Evolutionary conservation across 805 yeast genomes (phyloP), one percentile per base, ranked within the genome.

Genomic region (Candida easanensis): DNA sequence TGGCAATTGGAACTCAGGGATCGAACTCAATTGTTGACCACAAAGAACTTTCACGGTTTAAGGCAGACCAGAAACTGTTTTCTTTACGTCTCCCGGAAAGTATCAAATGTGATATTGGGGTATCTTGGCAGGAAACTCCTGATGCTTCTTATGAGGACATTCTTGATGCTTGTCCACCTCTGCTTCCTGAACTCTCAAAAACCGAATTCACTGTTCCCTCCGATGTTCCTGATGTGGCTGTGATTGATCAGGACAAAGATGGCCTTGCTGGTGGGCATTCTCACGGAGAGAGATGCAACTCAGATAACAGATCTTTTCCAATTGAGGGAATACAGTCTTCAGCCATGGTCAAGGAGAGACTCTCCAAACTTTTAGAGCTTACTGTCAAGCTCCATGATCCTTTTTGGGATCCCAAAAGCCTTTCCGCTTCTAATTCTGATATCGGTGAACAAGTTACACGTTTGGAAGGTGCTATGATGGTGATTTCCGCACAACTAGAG

Each of bases 101-200:
- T n/a, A 26, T n/a, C 10, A 23, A 9, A 5, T 20, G 20, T 21
- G n/a, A 25, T 4, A 14, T 11, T 17, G 23, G 34, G 14, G 14
- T 22, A 2, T 44, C 44, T 10, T 19, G 28, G 15, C 39, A 41
- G 16, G 46, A 38, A 4, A 40, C 52, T 2, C 39, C 43, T 2
- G 58, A 56, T 9, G 50, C 36, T 2, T 53, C 61, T 10, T 47
- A 35, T 34, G 60, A 56, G 14, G 62, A 58, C 28, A 58, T 58
- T 3, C 52, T 58, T 19, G 61, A 58, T 17, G 49, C 45, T 22
- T 36, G 39, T 9, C 58, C 56, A 13, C 60, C 54, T 7, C 32
- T 38, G 2, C 38, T 52, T 7, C 55, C 56, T 3, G 42, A 39
- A 3, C 14, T 42, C 5, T 25, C 38, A 4, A 39, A 39, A 3